Conservation (phyloP, 1,139 yeast species). For the Candida frijolesensis region DNA sequence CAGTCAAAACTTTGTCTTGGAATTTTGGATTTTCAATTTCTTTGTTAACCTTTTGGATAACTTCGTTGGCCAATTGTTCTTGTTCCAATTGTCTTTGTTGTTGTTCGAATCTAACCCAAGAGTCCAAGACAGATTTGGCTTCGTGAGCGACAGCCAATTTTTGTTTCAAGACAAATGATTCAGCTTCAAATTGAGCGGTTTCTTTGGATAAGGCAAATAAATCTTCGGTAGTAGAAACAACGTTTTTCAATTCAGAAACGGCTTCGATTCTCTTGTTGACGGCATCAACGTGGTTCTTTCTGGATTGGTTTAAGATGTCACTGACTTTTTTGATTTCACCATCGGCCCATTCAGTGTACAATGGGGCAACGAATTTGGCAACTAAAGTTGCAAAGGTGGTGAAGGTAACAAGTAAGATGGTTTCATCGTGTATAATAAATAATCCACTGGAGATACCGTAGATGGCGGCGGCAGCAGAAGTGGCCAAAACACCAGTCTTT, state of each 20-base stretch:
- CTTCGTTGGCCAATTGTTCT: constrained; percentile 84
- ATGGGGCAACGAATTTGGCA: constrained; percentile 90
- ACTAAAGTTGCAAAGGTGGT: constrained; percentile 71
- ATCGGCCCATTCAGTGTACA: constrained; percentile 93
- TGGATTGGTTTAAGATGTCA: constrained; percentile 81
- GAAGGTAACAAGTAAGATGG: constrained; percentile 81
- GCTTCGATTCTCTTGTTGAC: constrained; percentile 89
- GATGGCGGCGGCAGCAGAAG: constrained; percentile 90
- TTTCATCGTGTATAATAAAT: constrained; percentile 91
- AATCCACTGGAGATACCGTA: constrained; percentile 94
- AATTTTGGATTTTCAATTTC: constrained; percentile 86
- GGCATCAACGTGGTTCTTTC: constrained; percentile 87
- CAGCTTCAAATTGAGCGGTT: constrained; percentile 93
- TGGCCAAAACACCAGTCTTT: constrained; percentile 94
- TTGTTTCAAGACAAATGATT: constrained; percentile 91
- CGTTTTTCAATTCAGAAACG: constrained; percentile 88
- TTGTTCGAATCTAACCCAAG: constrained; percentile 98
- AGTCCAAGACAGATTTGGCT: constrained; percentile 94
- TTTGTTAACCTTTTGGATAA: constrained; percentile 84
- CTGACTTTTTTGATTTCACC: constrained; percentile 85
- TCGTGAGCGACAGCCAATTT: constrained; percentile 81
- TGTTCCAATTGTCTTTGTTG: constrained; percentile 97
- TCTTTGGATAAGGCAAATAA: constrained; percentile 93
- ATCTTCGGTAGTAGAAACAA: constrained; percentile 86
- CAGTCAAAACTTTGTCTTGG: constrained; percentile 90